A percentile compares a stretch with the other conserved stretches of the same genome.
These are phyloP conservation scores for Magnolia kwangsiensis DNA, from an alignment of 164 flowering plant species.

Conservation along the genomic window DNA sequence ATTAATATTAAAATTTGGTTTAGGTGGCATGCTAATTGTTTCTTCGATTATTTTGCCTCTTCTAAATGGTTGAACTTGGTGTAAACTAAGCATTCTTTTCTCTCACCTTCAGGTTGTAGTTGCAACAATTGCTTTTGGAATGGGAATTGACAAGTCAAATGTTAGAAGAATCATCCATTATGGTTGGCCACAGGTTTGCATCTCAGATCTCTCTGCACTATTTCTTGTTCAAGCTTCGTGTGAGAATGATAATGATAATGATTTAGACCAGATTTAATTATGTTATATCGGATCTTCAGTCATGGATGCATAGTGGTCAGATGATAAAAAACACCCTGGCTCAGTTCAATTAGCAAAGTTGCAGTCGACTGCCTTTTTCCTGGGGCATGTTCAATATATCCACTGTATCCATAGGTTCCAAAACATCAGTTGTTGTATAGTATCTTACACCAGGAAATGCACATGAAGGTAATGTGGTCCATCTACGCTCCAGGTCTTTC, in stretches of 20 bases:
- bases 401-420: too few species aligned
- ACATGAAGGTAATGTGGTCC: too few species aligned
- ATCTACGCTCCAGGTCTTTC: too few species aligned
- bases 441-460: too few species aligned
- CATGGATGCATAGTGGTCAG: too few species aligned
- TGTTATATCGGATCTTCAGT: background rate
- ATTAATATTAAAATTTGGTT: background rate
- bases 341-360: too few species aligned
- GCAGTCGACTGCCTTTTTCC: too few species aligned
- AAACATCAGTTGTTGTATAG: too few species aligned
- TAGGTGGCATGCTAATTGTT: background rate
- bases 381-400: too few species aligned
- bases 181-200: constrained; percentile 94
- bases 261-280: background rate
- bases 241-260: background rate
- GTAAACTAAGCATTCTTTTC: background rate
- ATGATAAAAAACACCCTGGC: too few species aligned
- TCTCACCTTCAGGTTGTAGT: constrained; percentile 62
- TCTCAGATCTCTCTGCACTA: constrained; percentile 7
- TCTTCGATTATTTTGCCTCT: background rate
- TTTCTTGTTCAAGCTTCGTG: background rate
- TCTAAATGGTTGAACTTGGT: background rate
- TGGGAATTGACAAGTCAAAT: constrained; percentile 93
- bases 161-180: constrained; percentile 87
- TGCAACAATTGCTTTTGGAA: constrained; percentile 97